These are phyloP conservation scores for Chaetoscypha palmicola DNA, from an alignment of 2,329 filamentous ascomycete species.

Conservation along the genomic window DNA sequence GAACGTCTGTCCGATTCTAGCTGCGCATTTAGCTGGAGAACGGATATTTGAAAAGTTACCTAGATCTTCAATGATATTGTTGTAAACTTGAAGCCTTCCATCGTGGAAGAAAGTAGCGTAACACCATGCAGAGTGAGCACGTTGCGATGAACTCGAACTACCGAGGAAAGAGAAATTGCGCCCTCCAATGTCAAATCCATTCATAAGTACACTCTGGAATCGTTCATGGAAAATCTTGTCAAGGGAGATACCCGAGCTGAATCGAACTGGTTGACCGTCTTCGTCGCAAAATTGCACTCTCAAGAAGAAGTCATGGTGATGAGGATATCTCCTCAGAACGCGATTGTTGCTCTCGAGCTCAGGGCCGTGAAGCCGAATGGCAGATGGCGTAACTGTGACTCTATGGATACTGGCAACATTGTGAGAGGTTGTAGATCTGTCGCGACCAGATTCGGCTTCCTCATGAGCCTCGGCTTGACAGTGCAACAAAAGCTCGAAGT, in stretches of 20 bases:
- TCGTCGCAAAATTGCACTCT: slow-evolving; percentile 71
- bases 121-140: slow-evolving; percentile 65
- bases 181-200: slow-evolving; percentile 57
- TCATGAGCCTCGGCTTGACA: slow-evolving; percentile 34
- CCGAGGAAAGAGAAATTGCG: slow-evolving; percentile 61
- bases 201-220: slow-evolving; percentile 52
- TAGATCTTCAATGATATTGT: slow-evolving; percentile 37
- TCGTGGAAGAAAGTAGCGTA: slow-evolving; percentile 41
- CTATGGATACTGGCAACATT: slow-evolving; percentile 25
- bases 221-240: slow-evolving; percentile 47
- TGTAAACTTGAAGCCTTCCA: slow-evolving; percentile 30
- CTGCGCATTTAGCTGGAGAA: slow-evolving; percentile 50
- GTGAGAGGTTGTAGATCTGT: slow-evolving; percentile 6
- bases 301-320: slow-evolving; percentile 56
- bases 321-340: slow-evolving; percentile 58
- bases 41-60: slow-evolving; percentile 45
- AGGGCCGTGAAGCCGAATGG: slow-evolving; percentile 51
- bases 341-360: slow-evolving; percentile 63
- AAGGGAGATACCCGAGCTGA: slow-evolving; percentile 46
- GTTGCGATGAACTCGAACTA: slow-evolving; percentile 72
- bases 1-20: slow-evolving; percentile 57
- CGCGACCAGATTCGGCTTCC: slow-evolving; percentile 25
- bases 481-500: slow-evolving; percentile 36
- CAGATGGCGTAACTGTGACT: slow-evolving; percentile 48
- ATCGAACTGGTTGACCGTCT: slow-evolving; percentile 51